These are phyloP conservation scores for Cucurbitaria berberidis DNA, from an alignment of 2,329 filamentous ascomycete species.

Conservation along the genomic window DNA sequence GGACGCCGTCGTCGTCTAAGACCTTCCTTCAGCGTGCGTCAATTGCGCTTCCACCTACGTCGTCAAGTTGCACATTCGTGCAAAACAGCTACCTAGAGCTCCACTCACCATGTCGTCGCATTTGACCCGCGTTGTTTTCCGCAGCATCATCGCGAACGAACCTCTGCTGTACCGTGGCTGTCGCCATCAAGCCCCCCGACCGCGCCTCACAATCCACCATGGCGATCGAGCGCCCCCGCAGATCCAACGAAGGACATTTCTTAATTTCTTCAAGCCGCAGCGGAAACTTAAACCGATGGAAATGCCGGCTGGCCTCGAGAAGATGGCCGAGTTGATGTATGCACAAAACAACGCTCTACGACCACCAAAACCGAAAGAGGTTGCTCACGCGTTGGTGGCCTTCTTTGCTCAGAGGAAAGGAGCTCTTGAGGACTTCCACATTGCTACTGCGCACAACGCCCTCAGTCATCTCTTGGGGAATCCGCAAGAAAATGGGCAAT, in stretches of 20 bases:
- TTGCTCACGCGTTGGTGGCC: conserved; percentile 61
- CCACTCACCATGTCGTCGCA: conserved; percentile 61
- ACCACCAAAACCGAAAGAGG: conserved; percentile 66
- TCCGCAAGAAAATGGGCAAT: conserved; percentile 26
- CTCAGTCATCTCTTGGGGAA: conserved; percentile 64
- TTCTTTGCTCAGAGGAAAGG: conserved; percentile 37
- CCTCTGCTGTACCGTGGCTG: conserved; percentile 55
- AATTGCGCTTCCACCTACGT: conserved; percentile 14
- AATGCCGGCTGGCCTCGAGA: conserved; percentile 73
- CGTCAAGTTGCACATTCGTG: conserved; percentile 9
- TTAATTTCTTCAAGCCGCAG: conserved; percentile 70
- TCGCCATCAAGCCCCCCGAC: conserved; percentile 42
- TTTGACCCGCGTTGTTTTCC: conserved; percentile 65
- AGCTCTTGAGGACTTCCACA: conserved; percentile 47
- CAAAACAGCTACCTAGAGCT: conserved; percentile 6
- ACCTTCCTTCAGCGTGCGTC: conserved; percentile 4
- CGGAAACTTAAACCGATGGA: conserved; percentile 65
- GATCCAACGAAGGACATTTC: conserved; percentile 62
- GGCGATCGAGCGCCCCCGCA: conserved; percentile 21
- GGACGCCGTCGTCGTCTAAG: conserved; percentile 11
- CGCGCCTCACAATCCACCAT: conserved; percentile 27
- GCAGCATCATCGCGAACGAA: conserved; percentile 61
- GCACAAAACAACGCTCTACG: conserved; percentile 68
- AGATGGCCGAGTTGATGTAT: conserved; percentile 71
- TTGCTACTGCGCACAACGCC: conserved; percentile 64